Base-by-base conservation (phyloP, 805 yeast genomes). In the Kodamaea jinghongensis region DNA sequence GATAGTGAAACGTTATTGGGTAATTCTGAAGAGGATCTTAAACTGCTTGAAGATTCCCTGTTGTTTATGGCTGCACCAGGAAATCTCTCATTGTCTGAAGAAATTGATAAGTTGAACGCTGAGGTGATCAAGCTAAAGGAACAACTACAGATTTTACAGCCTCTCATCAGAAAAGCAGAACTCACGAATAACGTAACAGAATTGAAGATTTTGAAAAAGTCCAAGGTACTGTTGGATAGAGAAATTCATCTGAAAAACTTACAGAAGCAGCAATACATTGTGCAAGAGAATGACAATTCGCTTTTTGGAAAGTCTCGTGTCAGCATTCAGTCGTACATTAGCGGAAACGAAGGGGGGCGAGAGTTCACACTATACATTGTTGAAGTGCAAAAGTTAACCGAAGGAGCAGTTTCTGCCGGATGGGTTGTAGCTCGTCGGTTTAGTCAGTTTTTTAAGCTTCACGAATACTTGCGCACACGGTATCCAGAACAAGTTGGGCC, bases 381-480 rank as follows among this genome's bases (percentile, higher is more conserved):
- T 22, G 88, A 83, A 50, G 86, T 91, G 3, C 81, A 79, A 38
- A 82, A 80, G 34, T 56, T 52, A 33, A 55, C 64, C 52, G 55
- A 60, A 22, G 76, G 75, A 2, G 71, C 66, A 2, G 70, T 73
- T 4, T 67, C 76, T 2, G 87, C 90, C 0, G 84, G 87, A 0
- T 91, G 97, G 97, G 79, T 86, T 38, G 85, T 89, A n/a, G 91
- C 96, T 0, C 66, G 96, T 49, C 68, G 98, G 42, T 90, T 81
- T 54, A 86, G 86, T 50, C 96, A 91, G 54, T 90, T 90, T 58
- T 80, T 72, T 60, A 76, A 74, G 45, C 65, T 90, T 25, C 80
- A 90, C 54, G 78, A 77, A 44, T 79, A 84, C 45, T 61, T 90
- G 48, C 76, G 71, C 41, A 57, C 59, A 2, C 66, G 61, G 31